Base-by-base conservation (phyloP, 306 rosid genomes). In the Astragalus membranaceus region DNA sequence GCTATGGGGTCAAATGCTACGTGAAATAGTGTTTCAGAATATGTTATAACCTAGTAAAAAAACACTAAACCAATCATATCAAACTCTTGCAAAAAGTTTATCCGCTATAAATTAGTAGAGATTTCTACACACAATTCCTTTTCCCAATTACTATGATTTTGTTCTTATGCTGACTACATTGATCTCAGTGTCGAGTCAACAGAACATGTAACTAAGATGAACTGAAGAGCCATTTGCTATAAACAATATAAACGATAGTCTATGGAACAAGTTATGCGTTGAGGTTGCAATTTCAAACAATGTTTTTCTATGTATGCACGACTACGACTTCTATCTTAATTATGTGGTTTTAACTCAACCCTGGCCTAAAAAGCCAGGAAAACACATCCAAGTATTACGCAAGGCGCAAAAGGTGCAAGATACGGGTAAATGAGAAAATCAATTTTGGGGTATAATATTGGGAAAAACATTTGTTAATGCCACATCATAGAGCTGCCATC, bases 401-500 rank as follows among this genome's bases (percentile, higher is more conserved):
- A 66, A 70, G 56, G 72, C 44, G 51, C 20, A 23, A 23, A 72
- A 72, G 55, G 79, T 68, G 60, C 26, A 10, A n/a, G 49, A 59
- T 53, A 64, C 55, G 60, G 46, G 49, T 35, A 60, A 50, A 36
- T 10, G n/a, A n/a, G 20, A 64, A 64, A 75, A 82, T 70, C 58
- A 42, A 43, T 41, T 48, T 74, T 44, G 10, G 2, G 67, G 63
- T 36, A 37, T 56, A 83, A 37, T 61, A 56, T 60, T 52, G 12
- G 8, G 41, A 39, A 72, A 50, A 54, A 36, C 37, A 48, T 62
- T 55, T 65, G 36, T 20, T 46, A 42, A 65, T 57, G 49, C 62
- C 33, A 52, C 58, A 13, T 90, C 78, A 90, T 52, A 94, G 80
- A 39, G 97, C 95, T 39, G 95, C 88, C 96, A 79, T 90, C 96